Evolutionary conservation across 257 asterid species (phyloP), one percentile per base, ranked within the genome.

Genomic region (Datura wrightii): DNA sequence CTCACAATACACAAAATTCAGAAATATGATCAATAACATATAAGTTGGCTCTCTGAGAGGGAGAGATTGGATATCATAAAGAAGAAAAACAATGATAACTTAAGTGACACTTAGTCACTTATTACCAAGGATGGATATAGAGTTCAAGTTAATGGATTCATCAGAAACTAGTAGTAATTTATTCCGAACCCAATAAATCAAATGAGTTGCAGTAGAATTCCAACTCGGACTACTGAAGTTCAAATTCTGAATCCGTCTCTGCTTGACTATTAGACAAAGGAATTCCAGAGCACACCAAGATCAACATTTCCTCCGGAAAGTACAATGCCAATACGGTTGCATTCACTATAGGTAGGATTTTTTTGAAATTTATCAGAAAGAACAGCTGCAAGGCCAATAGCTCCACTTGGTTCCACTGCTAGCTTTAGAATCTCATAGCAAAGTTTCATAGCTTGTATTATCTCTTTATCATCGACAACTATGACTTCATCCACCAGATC

Each of bases 351-450:
- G 39, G 84, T 83, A 46, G 90, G 90, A 83, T 91, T 90, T 10
- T 80, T 87, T 84, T 60, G 87, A 87, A 96, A 96, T 69, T 88
- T 82, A 24, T 89, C 85, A 8, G 97, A 96, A n/a, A 94, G 87
- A 84, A 92, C 92, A 41, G 98, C 98, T 15, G 98, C 99, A 52
- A 96, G 98, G 70, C 98, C 99, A 10, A 96, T 93, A 44, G 97
- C 99, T 83, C 98, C 99, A 67, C 98, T 96, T 11, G 99, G 98
- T 87, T 94, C 99, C 74, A 94, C 97, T 1, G 97, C 94, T 0
- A 93, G 91, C 90, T 96, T 96, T 89, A 96, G 89, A 84, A 94
- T 90, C 86, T 93, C 92, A 24, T 96, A 96, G 72, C 97, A 94
- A 19, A 92, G 90, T 82, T 89, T 89, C 97, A 87, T 93, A 46